Conservation (phyloP, 139 green algal species). For the Pedinophyceae sp. region DNA sequence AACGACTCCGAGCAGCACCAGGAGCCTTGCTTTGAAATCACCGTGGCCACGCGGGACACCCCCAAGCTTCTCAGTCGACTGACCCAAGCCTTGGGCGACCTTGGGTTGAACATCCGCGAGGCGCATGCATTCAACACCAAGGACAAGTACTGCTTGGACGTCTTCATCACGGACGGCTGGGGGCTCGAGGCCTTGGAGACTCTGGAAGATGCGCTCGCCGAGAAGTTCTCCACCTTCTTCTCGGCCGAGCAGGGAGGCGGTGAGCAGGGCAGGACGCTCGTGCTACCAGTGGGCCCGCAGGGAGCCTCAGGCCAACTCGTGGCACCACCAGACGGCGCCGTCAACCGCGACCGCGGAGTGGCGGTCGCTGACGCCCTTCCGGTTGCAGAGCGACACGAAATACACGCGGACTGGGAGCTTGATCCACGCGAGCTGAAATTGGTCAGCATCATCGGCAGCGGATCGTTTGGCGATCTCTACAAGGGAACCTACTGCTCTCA, state of each 20-base stretch:
- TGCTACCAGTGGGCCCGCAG: too few relatives aligned
- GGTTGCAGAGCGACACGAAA: not conserved
- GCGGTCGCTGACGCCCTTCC: too few relatives aligned
- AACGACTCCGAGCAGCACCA: conserved; percentile 7
- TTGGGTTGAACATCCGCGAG: conserved; percentile 94
- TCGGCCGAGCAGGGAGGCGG: not conserved
- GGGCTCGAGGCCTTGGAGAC: conserved; percentile 8
- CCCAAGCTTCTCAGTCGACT: conserved; percentile 79
- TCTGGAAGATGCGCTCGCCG: conserved; percentile 1
- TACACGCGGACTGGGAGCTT: conserved; percentile 88
- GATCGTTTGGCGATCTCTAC: conserved; percentile 92
- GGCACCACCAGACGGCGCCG: too few relatives aligned
- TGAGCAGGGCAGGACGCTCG: too few relatives aligned
- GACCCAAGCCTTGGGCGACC: conserved; percentile 67
- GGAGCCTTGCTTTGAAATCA: conserved; percentile 71
- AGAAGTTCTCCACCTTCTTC: not conserved
- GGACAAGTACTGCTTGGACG: conserved; percentile 83
- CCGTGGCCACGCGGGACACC: conserved; percentile 73
- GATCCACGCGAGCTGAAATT: conserved; percentile 23
- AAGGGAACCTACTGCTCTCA: conserved; percentile 87
- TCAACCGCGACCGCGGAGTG: too few relatives aligned
- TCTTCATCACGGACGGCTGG: conserved; percentile 91
- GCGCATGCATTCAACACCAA: conserved; percentile 95
- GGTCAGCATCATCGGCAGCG: conserved; percentile 13
- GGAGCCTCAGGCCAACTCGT: too few relatives aligned